Conservation (phyloP, 2,329 filamentous ascomycete genomes). For the Colletotrichum simmondsii region DNA sequence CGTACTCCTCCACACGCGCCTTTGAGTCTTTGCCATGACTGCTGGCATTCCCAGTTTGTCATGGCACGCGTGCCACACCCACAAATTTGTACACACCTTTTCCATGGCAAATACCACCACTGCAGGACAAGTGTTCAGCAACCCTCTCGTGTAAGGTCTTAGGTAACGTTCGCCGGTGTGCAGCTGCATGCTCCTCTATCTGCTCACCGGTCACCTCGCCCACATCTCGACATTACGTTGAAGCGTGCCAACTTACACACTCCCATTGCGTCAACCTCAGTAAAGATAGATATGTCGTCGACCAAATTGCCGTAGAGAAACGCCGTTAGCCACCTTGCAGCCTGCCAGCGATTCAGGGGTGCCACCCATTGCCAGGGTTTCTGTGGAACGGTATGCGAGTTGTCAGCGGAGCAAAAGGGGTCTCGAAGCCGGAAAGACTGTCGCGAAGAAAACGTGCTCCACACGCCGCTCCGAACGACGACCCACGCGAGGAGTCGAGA, state of each 20-base stretch:
- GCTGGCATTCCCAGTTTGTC: not conserved
- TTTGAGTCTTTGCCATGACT: not conserved
- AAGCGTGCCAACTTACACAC: not conserved
- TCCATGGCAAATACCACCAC: conserved; percentile 7
- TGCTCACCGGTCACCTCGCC: conserved; percentile 1
- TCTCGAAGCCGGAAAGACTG: not conserved
- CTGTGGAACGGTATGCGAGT: not conserved
- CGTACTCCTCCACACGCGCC: not conserved
- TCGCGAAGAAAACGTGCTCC: not conserved
- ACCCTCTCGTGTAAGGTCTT: conserved; percentile 7
- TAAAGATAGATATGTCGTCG: not conserved
- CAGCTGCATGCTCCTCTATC: conserved; percentile 17
- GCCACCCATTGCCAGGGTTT: not conserved
- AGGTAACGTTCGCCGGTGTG: conserved; percentile 11
- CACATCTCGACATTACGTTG: not conserved
- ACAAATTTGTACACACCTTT: not conserved
- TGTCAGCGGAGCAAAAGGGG: conserved; percentile 6
- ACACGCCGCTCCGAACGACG: conserved; percentile 3
- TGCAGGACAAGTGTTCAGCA: not conserved
- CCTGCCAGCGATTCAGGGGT: not conserved
- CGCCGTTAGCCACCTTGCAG: not conserved
- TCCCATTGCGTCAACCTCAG: not conserved
- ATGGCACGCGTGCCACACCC: not conserved
- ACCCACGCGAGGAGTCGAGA: not conserved
- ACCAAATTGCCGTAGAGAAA: not conserved